phyloP scores from a whole-genome alignment of 2,329 filamentous ascomycete genomes.

The Podosphaera aphanis region DNA sequence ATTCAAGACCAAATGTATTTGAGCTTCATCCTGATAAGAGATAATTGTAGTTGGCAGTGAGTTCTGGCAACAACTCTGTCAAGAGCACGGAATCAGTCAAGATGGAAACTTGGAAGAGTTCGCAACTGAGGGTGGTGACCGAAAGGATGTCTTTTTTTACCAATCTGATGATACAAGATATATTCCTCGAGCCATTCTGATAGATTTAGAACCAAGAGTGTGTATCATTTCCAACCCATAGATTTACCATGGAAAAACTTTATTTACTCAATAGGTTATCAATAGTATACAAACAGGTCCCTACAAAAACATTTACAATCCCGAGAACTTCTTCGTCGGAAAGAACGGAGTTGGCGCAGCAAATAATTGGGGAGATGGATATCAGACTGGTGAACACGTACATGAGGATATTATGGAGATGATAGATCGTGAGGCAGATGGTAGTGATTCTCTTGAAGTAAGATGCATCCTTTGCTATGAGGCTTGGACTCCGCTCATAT shows the following conservation, averaged over 20 bases:
- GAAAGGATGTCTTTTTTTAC: slow-evolving; percentile 99
- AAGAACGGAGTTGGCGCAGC: slow-evolving; percentile 84
- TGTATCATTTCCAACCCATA: slow-evolving; percentile 8
- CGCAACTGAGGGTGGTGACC: slow-evolving; percentile 88
- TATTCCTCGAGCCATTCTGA: slow-evolving; percentile 83
- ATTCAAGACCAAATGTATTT: background rate
- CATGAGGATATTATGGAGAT: slow-evolving; percentile 98
- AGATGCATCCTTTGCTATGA: background rate
- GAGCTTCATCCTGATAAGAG: background rate
- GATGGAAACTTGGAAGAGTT: slow-evolving; percentile 96
- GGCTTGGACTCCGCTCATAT: slow-evolving; percentile 9
- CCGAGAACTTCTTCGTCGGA: slow-evolving; percentile 94
- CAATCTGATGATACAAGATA: slow-evolving; percentile 97
- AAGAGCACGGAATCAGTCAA: slow-evolving; percentile 92
- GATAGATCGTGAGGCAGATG: slow-evolving; percentile 95
- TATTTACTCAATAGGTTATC: slow-evolving; percentile 34
- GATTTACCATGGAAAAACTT: slow-evolving; percentile 1
- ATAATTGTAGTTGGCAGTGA: slow-evolving; percentile 60
- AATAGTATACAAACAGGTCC: slow-evolving; percentile 79
- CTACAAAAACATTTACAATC: slow-evolving; percentile 98
- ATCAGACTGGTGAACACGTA: slow-evolving; percentile 73
- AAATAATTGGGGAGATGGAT: slow-evolving; percentile 96
- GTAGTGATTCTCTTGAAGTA: slow-evolving; percentile 86
- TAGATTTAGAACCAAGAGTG: slow-evolving; percentile 83
- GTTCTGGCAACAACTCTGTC: slow-evolving; percentile 97